Evolutionary conservation across 192 early-diverging fungal species (phyloP).

Genomic region (Coemansia biformis): DNA sequence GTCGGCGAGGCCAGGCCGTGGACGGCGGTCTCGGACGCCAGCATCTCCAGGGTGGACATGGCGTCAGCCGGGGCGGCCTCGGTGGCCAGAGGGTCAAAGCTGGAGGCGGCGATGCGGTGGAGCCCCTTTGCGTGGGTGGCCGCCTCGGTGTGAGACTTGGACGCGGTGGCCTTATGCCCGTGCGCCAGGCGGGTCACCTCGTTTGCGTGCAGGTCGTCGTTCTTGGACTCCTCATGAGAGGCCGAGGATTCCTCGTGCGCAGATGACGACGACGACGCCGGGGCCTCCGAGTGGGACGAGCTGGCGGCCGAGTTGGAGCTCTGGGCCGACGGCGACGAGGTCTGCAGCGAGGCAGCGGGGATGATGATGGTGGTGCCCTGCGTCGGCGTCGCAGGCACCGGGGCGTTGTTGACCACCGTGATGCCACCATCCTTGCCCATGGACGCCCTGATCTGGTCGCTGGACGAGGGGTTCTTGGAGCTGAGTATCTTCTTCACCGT

Average conservation of each 20-base stretch:
- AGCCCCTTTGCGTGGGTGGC: slow-evolving; percentile 19
- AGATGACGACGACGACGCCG: slow-evolving; percentile 5
- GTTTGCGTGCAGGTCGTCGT: slow-evolving; percentile 31
- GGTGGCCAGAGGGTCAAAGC: slow-evolving; percentile 14
- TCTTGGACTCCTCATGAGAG: slow-evolving; percentile 29
- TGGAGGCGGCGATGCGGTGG: slow-evolving; percentile 22
- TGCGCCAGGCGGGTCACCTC: slow-evolving; percentile 29
- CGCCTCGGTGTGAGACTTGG: slow-evolving; percentile 9
- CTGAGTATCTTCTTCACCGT: slow-evolving; percentile 32
- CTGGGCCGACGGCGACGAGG: slow-evolving; percentile 3
- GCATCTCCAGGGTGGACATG: slow-evolving; percentile 6
- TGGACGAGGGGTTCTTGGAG: slow-evolving; percentile 11
- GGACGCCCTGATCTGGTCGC: slow-evolving; percentile 27
- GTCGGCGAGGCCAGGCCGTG: slow-evolving; percentile 8
- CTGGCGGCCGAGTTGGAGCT: too few species aligned
- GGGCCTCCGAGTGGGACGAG: slow-evolving; percentile 1
- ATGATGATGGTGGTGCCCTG: slow-evolving; percentile 37
- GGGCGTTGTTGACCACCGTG: slow-evolving; percentile 26
- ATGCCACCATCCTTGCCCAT: slow-evolving; percentile 45
- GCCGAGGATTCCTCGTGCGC: too few species aligned
- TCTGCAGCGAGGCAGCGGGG: slow-evolving; percentile 20
- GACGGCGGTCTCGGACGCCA: slow-evolving; percentile 3
- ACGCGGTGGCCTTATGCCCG: slow-evolving; percentile 10
- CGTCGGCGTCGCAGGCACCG: slow-evolving; percentile 2
- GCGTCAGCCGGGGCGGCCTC: not conserved